Evolutionary conservation across 1,139 yeast genomes (phyloP).

Genomic region (Debaryomycetaceae sp.): DNA sequence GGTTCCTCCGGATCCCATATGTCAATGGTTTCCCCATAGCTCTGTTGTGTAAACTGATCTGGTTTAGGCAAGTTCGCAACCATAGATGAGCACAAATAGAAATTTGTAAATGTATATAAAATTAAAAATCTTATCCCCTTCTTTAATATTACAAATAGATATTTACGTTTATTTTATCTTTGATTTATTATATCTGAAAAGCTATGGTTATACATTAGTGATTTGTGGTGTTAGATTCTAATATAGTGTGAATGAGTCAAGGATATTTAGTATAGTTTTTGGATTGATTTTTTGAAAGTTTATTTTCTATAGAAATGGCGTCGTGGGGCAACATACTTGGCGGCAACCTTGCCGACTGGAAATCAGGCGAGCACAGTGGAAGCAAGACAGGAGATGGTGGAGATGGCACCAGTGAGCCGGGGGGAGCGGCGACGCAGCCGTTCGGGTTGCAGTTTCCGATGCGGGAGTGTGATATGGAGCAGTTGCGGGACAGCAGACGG

Average conservation of each 20-base stretch:
- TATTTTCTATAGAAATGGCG: background rate
- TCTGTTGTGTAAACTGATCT: background rate
- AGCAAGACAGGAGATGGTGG: background rate
- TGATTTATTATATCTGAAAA: background rate
- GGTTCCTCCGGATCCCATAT: no score
- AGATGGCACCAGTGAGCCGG: background rate
- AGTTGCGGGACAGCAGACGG: conserved; percentile 10
- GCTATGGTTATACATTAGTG: conserved; percentile 5
- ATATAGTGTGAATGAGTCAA: background rate
- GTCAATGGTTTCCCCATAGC: no score
- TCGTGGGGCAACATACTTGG: background rate
- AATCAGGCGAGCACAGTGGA: background rate
- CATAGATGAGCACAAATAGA: conserved; percentile 4
- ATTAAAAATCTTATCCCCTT: background rate
- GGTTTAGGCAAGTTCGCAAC: conserved; percentile 1
- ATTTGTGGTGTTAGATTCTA: conserved; percentile 1
- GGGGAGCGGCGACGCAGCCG: background rate
- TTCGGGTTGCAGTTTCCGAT: conserved; percentile 9
- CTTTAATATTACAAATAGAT: background rate
- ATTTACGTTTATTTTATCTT: no score
- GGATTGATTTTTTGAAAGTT: background rate
- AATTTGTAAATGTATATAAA: conserved; percentile 5
- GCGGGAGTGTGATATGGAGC: conserved; percentile 8
- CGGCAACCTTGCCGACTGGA: background rate
- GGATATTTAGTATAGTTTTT: background rate